These are phyloP conservation scores for Coniochaeta ligniaria DNA, from an alignment of 2,329 filamentous ascomycete genomes.

Conservation along the genomic window DNA sequence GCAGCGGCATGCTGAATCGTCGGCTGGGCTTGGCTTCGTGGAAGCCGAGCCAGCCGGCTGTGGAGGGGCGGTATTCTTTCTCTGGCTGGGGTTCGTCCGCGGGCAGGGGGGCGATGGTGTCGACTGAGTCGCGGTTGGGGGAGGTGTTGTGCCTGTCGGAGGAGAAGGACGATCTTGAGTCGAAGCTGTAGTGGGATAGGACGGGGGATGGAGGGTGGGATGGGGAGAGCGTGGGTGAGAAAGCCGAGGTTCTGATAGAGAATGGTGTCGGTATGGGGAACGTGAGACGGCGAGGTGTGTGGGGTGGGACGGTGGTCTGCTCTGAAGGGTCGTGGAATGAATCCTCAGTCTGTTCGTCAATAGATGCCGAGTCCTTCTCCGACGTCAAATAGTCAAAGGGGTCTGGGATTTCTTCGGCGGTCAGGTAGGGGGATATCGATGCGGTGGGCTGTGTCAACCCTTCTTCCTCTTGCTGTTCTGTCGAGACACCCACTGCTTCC, in stretches of 20 bases:
- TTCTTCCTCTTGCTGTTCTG: not conserved
- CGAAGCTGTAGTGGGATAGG: not conserved
- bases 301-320: not conserved
- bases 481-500: not conserved
- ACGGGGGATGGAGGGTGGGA: not conserved
- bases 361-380: not conserved
- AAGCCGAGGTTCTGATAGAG: not conserved
- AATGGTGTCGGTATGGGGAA: not conserved
- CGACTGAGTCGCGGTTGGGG: constrained; percentile 1
- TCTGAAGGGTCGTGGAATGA: not conserved
- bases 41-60: constrained; percentile 22
- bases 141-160: not conserved
- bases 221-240: not conserved
- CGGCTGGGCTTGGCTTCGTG: constrained; percentile 16
- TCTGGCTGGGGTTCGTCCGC: not conserved
- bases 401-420: not conserved
- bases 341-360: not conserved
- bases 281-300: not conserved
- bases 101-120: constrained; percentile 1
- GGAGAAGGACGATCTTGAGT: not conserved
- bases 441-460: not conserved
- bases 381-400: not conserved
- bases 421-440: not conserved
- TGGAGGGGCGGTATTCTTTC: constrained; percentile 14
- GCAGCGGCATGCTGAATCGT: constrained; percentile 13